Base-by-base conservation (phyloP, 179 eudicot species). In the Dionaea muscipula region DNA sequence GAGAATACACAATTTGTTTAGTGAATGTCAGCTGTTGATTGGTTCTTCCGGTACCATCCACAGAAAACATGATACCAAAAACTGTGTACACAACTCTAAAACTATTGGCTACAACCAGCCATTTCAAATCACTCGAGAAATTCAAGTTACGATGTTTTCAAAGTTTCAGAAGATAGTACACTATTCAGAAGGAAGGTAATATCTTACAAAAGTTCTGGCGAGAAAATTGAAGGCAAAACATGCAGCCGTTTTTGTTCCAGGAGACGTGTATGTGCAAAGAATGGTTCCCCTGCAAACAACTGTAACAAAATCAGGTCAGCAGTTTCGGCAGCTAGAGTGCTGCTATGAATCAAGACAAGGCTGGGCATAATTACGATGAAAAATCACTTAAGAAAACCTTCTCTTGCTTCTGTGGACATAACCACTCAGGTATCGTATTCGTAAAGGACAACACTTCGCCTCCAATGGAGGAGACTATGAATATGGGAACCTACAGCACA, bases 371-470 rank as follows among this genome's bases (percentile, higher is more conserved):
- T 4, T n/a, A 13, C 10, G 17, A 43, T 17, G 47, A 43, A 43
- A 8, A 43, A 43, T 19, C 20, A 43, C 21, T 19, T 18, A 18
- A 22, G 15, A 33, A 40, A 69, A 85, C 97, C 79, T 78, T 79
- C 31, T 87, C 85, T 75, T 84, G 96, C 63, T 79, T 72, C 60
- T 77, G 79, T 60, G 58, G 68, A 70, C 80, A 84, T 55, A 87
- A 58, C 98, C 98, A 91, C 69, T 87, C 96, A 46, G 94, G 89
- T 44, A 91, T 73, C 37, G 82, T 75, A 75, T 68, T 84, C 36
- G 81, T 62, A 63, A 65, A 84, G 33, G 88, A 76, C 64, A 91
- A 47, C 44, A 82, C 54, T 67, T 91, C 96, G 69, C 81, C 86
- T 40, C 96, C 87, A 48, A 82, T 77, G 60, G 93, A 72, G 54